Percentiles rank a stretch among this genome's conserved stretches.
phyloP scores from a whole-genome alignment of 2,329 filamentous ascomycete species.

The Emericellopsis cladophorae region DNA sequence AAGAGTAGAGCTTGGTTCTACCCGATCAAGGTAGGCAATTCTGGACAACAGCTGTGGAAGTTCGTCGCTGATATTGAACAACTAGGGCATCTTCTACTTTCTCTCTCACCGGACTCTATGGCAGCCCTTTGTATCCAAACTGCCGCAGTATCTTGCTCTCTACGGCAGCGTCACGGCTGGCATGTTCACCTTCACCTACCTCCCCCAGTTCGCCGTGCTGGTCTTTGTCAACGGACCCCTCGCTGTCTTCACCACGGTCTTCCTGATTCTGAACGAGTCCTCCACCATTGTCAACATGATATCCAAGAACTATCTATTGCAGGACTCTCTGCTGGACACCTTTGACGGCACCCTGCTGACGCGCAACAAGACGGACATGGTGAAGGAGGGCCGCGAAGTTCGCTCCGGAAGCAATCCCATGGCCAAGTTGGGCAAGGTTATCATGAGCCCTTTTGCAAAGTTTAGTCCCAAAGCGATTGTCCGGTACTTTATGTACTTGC shows the following conservation, averaged over 20 bases:
- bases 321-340: constrained; percentile 74
- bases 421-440: constrained; percentile 39
- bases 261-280: constrained; percentile 54
- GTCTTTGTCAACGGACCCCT: constrained; percentile 76
- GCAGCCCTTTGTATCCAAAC: constrained; percentile 42
- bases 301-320: constrained; percentile 60
- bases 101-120: constrained; percentile 40
- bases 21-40: constrained; percentile 50
- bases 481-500: constrained; percentile 73
- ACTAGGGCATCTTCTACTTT: constrained; percentile 49
- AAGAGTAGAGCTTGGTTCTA: constrained; percentile 75
- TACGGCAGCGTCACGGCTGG: constrained; percentile 58
- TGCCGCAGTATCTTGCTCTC: constrained; percentile 52
- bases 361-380: constrained; percentile 41
- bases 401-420: constrained; percentile 48
- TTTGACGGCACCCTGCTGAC: constrained; percentile 64
- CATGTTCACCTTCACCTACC: constrained; percentile 84
- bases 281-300: constrained; percentile 43
- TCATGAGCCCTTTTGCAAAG: constrained; percentile 44
- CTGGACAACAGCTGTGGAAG: not conserved
- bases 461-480: constrained; percentile 53
- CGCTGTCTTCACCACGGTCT: constrained; percentile 58
- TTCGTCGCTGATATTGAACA: not conserved
- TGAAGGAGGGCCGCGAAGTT: constrained; percentile 63
- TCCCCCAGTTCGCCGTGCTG: constrained; percentile 72